Base-by-base conservation (phyloP, 148 eudicot species). In the Oxyria digyna region DNA sequence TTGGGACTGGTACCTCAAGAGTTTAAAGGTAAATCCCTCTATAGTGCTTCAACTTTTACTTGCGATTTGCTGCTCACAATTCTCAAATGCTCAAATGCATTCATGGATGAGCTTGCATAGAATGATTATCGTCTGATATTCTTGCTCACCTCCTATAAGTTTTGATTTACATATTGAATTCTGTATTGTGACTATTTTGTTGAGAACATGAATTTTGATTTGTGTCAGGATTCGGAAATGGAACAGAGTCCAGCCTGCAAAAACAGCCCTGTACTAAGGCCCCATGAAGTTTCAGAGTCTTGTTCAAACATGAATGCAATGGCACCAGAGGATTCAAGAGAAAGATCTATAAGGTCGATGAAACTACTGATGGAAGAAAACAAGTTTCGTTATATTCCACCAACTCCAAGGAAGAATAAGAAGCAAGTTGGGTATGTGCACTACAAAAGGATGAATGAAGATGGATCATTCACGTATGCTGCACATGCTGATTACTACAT, bases 401-500 rank as follows among this genome's bases (percentile, higher is more conserved):
- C 97, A n/a, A n/a, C n/a, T n/a, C n/a, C n/a, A 5, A 85, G 97
- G 78, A 77, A 42, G 54, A 80, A 74, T 1, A 73, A 82, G 27
- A 91, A 81, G 85, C 74, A 80, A 69, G 67, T 21, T 8, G 89
- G 78, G 70, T 83, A 88, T 62, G 59, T 90, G 57, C 82, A 79
- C 42, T 88, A 90, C 59, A 69, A 46, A 18, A 74, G 96, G 70
- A 91, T 81, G 78, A 84, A 62, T 71, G 85, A 76, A 35, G 82
- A 76, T 9, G 87, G 90, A 64, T 82, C 81, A 1, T 80, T 77
- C 38, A 65, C 76, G 0, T 87, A 85, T 62, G 87, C 80, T 17
- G 91, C 86, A 15, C 97, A 88, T 78, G 91, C 88, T 4, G 96
- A 94, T 79, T 91, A 91, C 67, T 94, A 91, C 75, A 78, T 91